A percentile compares a stretch with the other conserved stretches of the same genome.
Conservation (phyloP, 192 early-diverging fungal species). For the Dissophora ornata region DNA sequence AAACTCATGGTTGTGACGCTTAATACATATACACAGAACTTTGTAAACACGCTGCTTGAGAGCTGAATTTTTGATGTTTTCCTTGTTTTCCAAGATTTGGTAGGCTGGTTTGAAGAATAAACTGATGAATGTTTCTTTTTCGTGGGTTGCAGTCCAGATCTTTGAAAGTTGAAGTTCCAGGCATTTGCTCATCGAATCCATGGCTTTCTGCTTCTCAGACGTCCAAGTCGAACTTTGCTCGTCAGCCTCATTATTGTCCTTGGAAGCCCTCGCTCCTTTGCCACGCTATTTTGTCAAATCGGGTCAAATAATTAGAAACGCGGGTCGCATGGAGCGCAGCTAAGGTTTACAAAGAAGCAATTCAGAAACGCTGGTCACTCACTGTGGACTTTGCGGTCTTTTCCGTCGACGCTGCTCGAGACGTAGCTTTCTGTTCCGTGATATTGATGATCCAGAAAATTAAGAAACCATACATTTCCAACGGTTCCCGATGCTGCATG, state of each 20-base stretch:
- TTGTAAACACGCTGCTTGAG: slow-evolving; percentile 72
- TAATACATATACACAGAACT: slow-evolving; percentile 81
- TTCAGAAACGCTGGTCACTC: no score
- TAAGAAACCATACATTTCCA: slow-evolving; percentile 88
- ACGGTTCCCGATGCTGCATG: slow-evolving; percentile 67
- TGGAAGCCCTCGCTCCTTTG: slow-evolving; percentile 49
- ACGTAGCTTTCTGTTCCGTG: slow-evolving; percentile 68
- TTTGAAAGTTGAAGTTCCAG: slow-evolving; percentile 72
- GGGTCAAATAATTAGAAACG: not conserved
- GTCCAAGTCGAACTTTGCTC: slow-evolving; percentile 68
- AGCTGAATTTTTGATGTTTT: slow-evolving; percentile 68
- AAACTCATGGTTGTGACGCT: slow-evolving; percentile 80
- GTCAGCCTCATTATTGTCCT: slow-evolving; percentile 16
- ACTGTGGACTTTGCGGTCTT: slow-evolving; percentile 36
- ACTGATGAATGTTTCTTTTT: slow-evolving; percentile 75
- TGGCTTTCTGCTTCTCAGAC: slow-evolving; percentile 64
- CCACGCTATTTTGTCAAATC: slow-evolving; percentile 22
- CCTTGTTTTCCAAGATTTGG: slow-evolving; percentile 83
- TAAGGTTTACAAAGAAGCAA: no score
- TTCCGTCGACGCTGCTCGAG: slow-evolving; percentile 53
- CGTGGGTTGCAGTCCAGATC: slow-evolving; percentile 77
- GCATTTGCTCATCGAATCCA: slow-evolving; percentile 64
- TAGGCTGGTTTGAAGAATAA: slow-evolving; percentile 82
- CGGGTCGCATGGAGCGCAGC: no score
- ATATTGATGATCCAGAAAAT: slow-evolving; percentile 83